phyloP scores from a whole-genome alignment of 768 basidiomycete species.

The Pholiota conissans region DNA sequence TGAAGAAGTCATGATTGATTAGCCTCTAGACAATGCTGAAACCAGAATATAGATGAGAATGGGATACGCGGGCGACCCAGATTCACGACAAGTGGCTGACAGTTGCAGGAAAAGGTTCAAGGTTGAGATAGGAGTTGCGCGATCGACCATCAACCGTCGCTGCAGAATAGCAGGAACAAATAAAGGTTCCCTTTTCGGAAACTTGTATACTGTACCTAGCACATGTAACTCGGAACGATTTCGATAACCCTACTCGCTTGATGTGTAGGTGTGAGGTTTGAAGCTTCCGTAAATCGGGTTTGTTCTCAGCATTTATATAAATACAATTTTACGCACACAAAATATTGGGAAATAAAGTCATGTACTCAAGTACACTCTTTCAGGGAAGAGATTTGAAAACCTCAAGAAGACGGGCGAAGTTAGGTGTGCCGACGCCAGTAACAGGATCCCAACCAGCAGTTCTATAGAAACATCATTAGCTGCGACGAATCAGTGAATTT shows the following conservation, averaged over 20 bases:
- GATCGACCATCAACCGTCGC: background rate
- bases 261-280: no score
- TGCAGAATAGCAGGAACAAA: background rate
- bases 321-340: no score
- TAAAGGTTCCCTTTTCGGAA: background rate
- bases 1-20: background rate
- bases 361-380: no score
- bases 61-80: background rate
- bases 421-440: slow-evolving; percentile 41
- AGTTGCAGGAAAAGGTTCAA: background rate
- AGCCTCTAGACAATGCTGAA: background rate
- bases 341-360: background rate
- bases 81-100: background rate
- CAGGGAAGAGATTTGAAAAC: slow-evolving; percentile 21
- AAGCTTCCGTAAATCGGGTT: background rate
- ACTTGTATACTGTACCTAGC: background rate
- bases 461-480: slow-evolving; percentile 21
- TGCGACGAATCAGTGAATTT: no score
- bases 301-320: background rate
- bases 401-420: slow-evolving; percentile 22
- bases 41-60: background rate
- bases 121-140: background rate
- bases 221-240: no score
- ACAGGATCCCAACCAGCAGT: slow-evolving; percentile 43
- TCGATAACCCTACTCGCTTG: no score